Evolutionary conservation across 2,329 filamentous ascomycete species (phyloP), one percentile per base, ranked within the genome.

Genomic region (Albifimbria verrucaria): DNA sequence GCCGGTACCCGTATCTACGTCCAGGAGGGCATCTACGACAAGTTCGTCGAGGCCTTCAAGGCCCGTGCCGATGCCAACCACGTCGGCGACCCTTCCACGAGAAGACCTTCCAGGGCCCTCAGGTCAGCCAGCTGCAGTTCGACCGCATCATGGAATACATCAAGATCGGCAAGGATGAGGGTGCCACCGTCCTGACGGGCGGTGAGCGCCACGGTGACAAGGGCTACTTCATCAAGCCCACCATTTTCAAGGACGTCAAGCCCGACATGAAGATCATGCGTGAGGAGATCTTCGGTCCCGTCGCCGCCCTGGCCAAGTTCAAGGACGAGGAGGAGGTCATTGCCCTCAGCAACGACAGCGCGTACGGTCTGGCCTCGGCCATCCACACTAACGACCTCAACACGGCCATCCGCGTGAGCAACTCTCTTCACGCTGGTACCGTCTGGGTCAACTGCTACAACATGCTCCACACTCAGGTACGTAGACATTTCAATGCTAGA

Each of bases 231-330:
- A 93, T 95, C 73, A 78, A 93, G 79, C 91, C 91, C 41, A 96
- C 91, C 66, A 90, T 96, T 77, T 95, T 96, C 81, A 86, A 83
- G 72, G 86, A 91, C 67, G 90, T 94, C 61, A 83, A 77, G 48
- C 75, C 85, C 61, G 83, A 93, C 72, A 95, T 94, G 89, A 92
- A 90, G 83, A 94, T 96, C 67, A 86, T 92, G 77, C 83, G 90
- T 72, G 90, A 95, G 77, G 91, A 96, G 77, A 94, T 96, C 70
- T 96, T 96, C 70, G 91, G 91, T 59, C 91, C 91, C 54, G 91
- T 96, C 59, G 89, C 86, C 77, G 82, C 88, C 64, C 87, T 96
- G 62, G 81, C 87, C 77, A 95, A 93, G 78, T 95, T 96, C 82
- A 88, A 87, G 78, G 85, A 81, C 61, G 87, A 90, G 76, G 88